Evolutionary conservation across 1,284 basidiomycete genomes (phyloP).

Genomic region (Ceratobasidium sp.): DNA sequence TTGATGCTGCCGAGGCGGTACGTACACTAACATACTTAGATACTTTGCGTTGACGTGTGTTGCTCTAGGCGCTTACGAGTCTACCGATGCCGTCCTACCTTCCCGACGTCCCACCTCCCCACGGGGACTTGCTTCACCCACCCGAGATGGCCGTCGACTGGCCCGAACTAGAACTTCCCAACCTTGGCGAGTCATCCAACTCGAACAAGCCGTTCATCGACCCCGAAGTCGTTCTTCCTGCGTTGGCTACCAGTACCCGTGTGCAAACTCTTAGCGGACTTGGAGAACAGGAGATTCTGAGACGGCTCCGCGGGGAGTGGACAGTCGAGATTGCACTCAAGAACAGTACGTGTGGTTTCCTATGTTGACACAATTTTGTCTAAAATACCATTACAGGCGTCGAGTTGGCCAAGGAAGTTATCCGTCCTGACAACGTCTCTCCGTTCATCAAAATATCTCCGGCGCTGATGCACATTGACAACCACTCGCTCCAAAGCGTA

Average conservation of each 20-base stretch:
- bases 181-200: conserved; percentile 34
- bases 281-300: conserved; percentile 61
- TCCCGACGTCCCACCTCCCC: conserved; percentile 49
- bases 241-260: conserved; percentile 58
- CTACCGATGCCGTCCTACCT: conserved; percentile 40
- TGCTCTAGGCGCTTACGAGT: conserved; percentile 38
- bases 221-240: conserved; percentile 59
- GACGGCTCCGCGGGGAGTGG: conserved; percentile 67
- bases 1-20: conserved; percentile 65
- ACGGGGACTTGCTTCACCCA: conserved; percentile 50
- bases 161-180: conserved; percentile 31
- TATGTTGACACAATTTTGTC: conserved; percentile 15
- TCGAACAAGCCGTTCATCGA: conserved; percentile 52
- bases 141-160: conserved; percentile 41
- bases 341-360: conserved; percentile 63
- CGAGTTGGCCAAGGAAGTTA: conserved; percentile 64
- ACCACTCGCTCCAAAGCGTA: conserved; percentile 80
- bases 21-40: conserved; percentile 37
- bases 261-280: conserved; percentile 70
- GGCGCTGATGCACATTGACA: conserved; percentile 86
- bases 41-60: conserved; percentile 6
- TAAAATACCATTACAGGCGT: conserved; percentile 54
- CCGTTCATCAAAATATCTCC: conserved; percentile 79
- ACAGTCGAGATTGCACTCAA: conserved; percentile 74
- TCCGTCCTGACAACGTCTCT: conserved; percentile 66